These are phyloP conservation scores for Raffaelea albimanens DNA, from an alignment of 2,329 filamentous ascomycete species.

Conservation along the genomic window DNA sequence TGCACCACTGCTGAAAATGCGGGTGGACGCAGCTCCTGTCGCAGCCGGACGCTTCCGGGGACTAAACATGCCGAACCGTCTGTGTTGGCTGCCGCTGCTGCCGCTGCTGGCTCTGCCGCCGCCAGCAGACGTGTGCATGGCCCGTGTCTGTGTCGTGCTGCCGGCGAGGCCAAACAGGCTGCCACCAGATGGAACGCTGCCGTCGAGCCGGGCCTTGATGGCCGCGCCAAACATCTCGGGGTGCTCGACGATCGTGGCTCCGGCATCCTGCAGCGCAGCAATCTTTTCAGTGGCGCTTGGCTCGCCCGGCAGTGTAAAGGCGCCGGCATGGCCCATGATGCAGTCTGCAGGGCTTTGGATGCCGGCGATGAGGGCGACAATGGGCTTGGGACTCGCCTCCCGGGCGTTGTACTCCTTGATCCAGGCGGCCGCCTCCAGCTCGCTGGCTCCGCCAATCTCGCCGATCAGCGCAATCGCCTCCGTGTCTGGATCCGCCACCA, in stretches of 20 bases:
- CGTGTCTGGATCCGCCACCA: constrained; percentile 57
- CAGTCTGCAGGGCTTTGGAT: constrained; percentile 51
- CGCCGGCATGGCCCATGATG: constrained; percentile 74
- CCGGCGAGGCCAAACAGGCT: constrained; percentile 14
- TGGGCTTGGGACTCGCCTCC: constrained; percentile 57
- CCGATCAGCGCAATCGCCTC: constrained; percentile 64
- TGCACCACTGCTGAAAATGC: too few species aligned
- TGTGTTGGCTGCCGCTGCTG: too few species aligned
- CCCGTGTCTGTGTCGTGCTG: constrained; percentile 28
- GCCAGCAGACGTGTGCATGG: constrained; percentile 36
- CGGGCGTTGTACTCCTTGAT: constrained; percentile 55
- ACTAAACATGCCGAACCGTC: too few species aligned
- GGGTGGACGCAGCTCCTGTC: too few species aligned
- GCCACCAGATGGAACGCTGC: constrained; percentile 5
- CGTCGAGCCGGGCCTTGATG: constrained; percentile 51
- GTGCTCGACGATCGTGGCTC: constrained; percentile 63
- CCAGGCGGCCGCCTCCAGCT: constrained; percentile 66
- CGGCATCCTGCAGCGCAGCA: constrained; percentile 53
- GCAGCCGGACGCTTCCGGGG: too few species aligned
- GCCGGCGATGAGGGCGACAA: constrained; percentile 63
- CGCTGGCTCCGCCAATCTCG: constrained; percentile 61
- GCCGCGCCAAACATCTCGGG: constrained; percentile 64
- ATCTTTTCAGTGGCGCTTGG: constrained; percentile 57
- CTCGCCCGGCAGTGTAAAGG: constrained; percentile 59
- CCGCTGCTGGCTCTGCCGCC: too few species aligned